Evolutionary conservation across 306 rosid species (phyloP).

Genomic region (Luffa acutangula): DNA sequence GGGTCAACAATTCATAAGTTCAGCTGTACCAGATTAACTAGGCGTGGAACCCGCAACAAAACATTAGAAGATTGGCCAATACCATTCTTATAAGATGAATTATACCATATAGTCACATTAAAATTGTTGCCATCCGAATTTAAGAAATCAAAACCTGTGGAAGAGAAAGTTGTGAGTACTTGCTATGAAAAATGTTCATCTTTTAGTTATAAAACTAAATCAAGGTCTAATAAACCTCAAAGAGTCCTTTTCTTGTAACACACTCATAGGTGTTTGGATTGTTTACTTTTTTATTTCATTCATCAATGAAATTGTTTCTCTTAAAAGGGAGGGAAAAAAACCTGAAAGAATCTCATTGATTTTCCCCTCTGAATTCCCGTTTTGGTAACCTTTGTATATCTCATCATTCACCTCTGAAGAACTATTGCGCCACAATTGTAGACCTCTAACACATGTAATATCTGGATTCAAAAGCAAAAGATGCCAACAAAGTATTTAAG

Average conservation of each 20-base stretch:
- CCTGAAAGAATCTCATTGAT: constrained; percentile 67
- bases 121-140: constrained; percentile 38
- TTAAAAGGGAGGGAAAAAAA: constrained; percentile 6
- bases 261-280: no score
- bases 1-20: not conserved
- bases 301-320: not conserved
- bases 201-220: not conserved
- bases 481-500: not conserved
- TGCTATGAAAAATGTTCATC: not conserved
- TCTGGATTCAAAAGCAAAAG: constrained; percentile 29
- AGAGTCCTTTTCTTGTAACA: not conserved
- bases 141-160: constrained; percentile 72
- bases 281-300: no score
- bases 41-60: constrained; percentile 58
- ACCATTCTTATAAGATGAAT: constrained; percentile 45
- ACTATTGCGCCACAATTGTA: constrained; percentile 70
- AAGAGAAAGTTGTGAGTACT: constrained; percentile 10
- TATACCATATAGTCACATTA: constrained; percentile 75
- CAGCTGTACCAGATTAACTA: constrained; percentile 47
- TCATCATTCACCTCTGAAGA: constrained; percentile 51
- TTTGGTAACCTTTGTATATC: constrained; percentile 49
- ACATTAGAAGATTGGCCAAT: constrained; percentile 22
- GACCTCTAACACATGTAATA: constrained; percentile 47
- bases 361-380: constrained; percentile 44
- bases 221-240: not conserved